Conservation (phyloP, 148 eudicot genomes). For the Talinum fruticosum region DNA sequence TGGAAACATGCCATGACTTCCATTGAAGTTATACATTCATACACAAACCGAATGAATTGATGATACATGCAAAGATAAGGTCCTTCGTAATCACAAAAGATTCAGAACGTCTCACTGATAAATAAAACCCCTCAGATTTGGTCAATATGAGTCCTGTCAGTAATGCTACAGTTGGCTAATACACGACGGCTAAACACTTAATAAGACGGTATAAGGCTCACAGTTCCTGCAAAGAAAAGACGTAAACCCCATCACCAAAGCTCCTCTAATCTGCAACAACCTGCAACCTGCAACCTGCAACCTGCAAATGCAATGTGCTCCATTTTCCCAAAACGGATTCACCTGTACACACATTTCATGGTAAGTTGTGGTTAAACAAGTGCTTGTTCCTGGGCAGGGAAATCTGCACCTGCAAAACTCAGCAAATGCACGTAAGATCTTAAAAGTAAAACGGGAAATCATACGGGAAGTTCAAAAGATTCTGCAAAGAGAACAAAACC, state of each 20-base stretch:
- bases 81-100: too few species aligned
- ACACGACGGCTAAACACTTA: too few species aligned
- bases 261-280: conserved; percentile 3
- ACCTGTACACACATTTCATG: conserved; percentile 40
- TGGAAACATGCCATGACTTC: too few species aligned
- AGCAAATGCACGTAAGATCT: conserved; percentile 11
- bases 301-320: conserved; percentile 40
- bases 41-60: too few species aligned
- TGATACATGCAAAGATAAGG: too few species aligned
- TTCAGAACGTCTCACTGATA: too few species aligned
- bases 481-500: conserved; percentile 1
- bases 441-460: background rate
- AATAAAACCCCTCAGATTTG: too few species aligned
- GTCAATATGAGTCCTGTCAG: too few species aligned
- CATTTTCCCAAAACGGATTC: conserved; percentile 15
- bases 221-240: too few species aligned
- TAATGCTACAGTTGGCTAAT: too few species aligned
- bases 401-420: conserved; percentile 57
- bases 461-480: background rate
- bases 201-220: too few species aligned
- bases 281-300: conserved; percentile 30
- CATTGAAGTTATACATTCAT: too few species aligned
- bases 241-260: background rate
- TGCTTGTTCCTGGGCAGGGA: conserved; percentile 41
- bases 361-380: conserved; percentile 24